These are phyloP conservation scores for Dothiorella sarmentorum DNA, from an alignment of 2,329 filamentous ascomycete species.

Conservation along the genomic window DNA sequence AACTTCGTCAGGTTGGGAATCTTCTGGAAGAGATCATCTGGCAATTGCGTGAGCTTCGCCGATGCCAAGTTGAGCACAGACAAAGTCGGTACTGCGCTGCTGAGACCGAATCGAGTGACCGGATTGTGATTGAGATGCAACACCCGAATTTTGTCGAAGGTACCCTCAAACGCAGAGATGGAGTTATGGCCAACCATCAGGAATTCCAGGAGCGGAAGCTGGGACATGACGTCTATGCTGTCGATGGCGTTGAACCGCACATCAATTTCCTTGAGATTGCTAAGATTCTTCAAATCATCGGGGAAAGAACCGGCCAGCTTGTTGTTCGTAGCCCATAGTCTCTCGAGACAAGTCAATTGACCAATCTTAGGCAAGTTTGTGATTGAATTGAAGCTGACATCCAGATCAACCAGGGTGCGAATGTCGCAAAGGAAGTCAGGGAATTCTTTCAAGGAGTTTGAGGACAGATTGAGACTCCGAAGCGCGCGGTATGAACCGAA, in stretches of 20 bases:
- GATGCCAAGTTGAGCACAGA: slow-evolving; percentile 87
- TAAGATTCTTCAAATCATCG: slow-evolving; percentile 66
- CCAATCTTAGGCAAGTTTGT: slow-evolving; percentile 75
- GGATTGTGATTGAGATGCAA: slow-evolving; percentile 93
- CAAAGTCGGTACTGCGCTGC: slow-evolving; percentile 71
- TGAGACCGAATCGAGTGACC: slow-evolving; percentile 87
- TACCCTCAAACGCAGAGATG: slow-evolving; percentile 83
- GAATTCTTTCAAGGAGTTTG: slow-evolving; percentile 83
- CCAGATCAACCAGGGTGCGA: slow-evolving; percentile 80
- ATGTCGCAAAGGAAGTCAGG: slow-evolving; percentile 81
- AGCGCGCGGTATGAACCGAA: slow-evolving; percentile 78
- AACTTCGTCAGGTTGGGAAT: slow-evolving; percentile 84
- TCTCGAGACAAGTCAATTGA: slow-evolving; percentile 73
- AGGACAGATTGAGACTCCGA: slow-evolving; percentile 85
- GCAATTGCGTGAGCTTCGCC: slow-evolving; percentile 83
- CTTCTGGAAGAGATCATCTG: slow-evolving; percentile 81
- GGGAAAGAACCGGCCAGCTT: slow-evolving; percentile 74
- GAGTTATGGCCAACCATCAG: slow-evolving; percentile 89
- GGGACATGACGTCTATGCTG: slow-evolving; percentile 81
- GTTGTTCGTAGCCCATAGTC: slow-evolving; percentile 95
- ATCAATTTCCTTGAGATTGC: slow-evolving; percentile 83
- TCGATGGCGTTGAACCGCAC: slow-evolving; percentile 89
- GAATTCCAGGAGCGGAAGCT: slow-evolving; percentile 81
- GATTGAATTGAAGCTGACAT: slow-evolving; percentile 95
- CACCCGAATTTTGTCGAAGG: slow-evolving; percentile 79